Conservation (phyloP, 345 rosid genomes). For the Acer negundo region DNA sequence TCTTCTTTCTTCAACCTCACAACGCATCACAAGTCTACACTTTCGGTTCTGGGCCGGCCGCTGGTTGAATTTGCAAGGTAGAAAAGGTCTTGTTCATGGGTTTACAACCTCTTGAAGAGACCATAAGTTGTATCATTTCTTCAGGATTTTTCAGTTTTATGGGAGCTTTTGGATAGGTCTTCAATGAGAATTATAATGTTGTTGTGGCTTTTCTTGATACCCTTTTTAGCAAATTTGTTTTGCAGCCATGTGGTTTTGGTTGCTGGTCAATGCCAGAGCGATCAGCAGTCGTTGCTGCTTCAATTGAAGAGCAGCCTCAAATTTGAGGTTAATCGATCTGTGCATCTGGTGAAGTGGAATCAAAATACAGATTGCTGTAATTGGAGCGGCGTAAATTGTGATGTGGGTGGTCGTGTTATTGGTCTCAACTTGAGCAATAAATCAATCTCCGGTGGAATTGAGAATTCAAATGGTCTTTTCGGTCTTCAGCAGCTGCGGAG, state of each 20-base stretch:
- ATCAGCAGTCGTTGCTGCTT: constrained; percentile 19
- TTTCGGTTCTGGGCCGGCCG: neutral
- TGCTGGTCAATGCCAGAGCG: constrained; percentile 24
- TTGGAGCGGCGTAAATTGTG: constrained; percentile 27
- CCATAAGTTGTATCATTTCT: neutral
- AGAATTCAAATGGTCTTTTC: constrained; percentile 25
- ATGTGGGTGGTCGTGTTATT: constrained; percentile 19
- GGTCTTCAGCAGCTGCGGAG: constrained; percentile 21
- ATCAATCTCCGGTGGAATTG: constrained; percentile 24
- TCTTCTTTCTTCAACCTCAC: neutral
- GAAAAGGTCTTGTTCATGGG: constrained; percentile 8
- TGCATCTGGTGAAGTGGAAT: constrained; percentile 10
- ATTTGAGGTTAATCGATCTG: neutral
- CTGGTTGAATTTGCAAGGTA: neutral
- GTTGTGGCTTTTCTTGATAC: constrained; percentile 17
- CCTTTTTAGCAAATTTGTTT: neutral
- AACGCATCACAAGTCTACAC: neutral
- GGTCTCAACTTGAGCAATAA: constrained; percentile 33
- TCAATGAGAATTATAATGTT: constrained; percentile 13
- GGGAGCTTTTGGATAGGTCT: neutral
- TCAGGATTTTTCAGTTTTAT: neutral
- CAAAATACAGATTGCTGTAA: constrained; percentile 24
- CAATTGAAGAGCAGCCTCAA: neutral
- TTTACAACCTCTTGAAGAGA: neutral
- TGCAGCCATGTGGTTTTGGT: constrained; percentile 8